A percentile compares a stretch with the other conserved stretches of the same genome.
These are phyloP conservation scores for Solanum chiquidenum DNA, from an alignment of 257 asterid species.

Conservation along the genomic window DNA sequence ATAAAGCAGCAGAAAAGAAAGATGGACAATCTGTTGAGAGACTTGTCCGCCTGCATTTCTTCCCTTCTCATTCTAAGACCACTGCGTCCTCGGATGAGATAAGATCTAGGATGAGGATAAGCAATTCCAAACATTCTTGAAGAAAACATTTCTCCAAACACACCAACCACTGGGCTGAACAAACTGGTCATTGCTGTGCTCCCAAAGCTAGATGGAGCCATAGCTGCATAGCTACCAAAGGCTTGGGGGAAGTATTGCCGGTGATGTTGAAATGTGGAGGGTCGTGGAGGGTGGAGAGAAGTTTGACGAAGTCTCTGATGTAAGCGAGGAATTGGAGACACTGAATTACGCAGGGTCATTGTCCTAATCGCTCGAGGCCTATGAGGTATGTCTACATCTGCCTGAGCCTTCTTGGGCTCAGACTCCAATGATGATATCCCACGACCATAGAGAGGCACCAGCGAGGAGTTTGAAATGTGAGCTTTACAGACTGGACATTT, in stretches of 20 bases:
- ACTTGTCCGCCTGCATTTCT: conserved; percentile 44
- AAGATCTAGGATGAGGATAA: conserved; percentile 43
- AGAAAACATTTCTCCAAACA: conserved; percentile 52
- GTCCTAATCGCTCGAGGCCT: conserved; percentile 54
- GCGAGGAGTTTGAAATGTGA: conserved; percentile 42
- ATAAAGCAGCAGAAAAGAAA: conserved; percentile 61
- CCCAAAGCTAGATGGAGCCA: conserved; percentile 21
- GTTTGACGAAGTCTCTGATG: conserved; percentile 18
- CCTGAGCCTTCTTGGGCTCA: conserved; percentile 32
- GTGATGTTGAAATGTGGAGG: not conserved
- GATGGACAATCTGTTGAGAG: conserved; percentile 56
- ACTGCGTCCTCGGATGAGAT: conserved; percentile 26
- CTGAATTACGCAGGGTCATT: conserved; percentile 8
- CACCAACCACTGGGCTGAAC: not conserved
- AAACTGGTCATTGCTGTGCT: not conserved
- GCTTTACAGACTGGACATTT: conserved; percentile 79
- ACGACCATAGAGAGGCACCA: conserved; percentile 81
- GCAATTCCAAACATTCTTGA: conserved; percentile 64
- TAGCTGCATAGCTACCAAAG: conserved; percentile 20
- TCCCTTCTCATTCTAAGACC: conserved; percentile 49
- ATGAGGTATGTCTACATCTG: conserved; percentile 44
- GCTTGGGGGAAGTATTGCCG: conserved; percentile 27
- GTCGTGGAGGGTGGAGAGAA: not conserved
- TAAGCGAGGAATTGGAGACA: conserved; percentile 20
- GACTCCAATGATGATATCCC: conserved; percentile 45